A percentile compares a stretch with the other conserved stretches of the same genome.
Conservation (phyloP, 1,284 basidiomycete species). For the Uromyces viciae-fabae region DNA sequence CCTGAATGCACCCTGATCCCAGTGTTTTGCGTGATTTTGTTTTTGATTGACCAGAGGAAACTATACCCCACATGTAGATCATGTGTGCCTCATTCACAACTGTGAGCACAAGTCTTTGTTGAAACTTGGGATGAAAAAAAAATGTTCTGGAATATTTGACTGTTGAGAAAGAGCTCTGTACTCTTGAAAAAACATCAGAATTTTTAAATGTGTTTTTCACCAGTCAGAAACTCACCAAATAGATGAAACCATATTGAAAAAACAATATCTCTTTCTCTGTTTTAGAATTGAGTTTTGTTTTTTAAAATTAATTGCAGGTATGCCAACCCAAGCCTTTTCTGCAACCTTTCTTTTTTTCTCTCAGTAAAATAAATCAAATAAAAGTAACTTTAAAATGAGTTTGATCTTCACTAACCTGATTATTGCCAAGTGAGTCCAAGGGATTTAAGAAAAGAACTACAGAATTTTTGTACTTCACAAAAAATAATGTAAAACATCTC, state of each 20-base stretch:
- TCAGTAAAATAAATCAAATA: neutral
- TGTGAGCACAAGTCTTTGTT: neutral
- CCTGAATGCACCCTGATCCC: neutral
- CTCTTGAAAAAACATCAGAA: neutral
- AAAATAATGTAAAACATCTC: neutral
- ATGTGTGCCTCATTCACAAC: neutral
- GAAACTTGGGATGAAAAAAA: neutral
- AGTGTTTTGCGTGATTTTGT: neutral
- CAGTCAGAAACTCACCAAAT: neutral
- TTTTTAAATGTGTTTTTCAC: neutral
- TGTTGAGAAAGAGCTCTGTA: neutral
- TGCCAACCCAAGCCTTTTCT: neutral
- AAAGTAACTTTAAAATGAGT: neutral
- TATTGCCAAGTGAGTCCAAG: neutral
- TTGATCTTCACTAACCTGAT: slow-evolving; percentile 5
- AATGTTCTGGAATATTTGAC: neutral
- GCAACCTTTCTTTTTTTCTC: too few species aligned
- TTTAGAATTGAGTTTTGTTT: neutral
- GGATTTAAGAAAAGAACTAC: neutral
- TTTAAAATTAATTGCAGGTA: neutral
- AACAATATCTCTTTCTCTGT: neutral
- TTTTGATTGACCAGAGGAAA: neutral
- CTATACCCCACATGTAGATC: too few species aligned
- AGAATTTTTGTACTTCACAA: too few species aligned
- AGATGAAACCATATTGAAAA: neutral